Conservation (phyloP, 306 rosid species). For the Lagenaria siceraria region DNA sequence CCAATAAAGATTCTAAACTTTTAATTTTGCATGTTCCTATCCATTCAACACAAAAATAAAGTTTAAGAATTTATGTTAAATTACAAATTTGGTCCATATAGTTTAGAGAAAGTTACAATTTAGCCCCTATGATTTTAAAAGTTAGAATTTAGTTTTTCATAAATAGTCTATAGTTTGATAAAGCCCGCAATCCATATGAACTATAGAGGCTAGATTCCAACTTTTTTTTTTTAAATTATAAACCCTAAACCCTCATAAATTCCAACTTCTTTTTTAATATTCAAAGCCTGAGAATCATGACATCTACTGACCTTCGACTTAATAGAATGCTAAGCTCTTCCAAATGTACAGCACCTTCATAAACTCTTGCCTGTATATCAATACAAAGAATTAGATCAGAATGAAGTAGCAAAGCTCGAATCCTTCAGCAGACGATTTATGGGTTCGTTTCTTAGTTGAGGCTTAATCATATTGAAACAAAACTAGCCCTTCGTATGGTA, state of each 20-base stretch:
- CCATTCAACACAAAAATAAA: no score
- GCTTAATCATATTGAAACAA: not conserved
- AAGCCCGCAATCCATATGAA: no score
- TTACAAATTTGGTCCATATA: no score
- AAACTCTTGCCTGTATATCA: constrained; percentile 42
- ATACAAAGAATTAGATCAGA: not conserved
- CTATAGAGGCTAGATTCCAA: no score
- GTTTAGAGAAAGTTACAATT: no score
- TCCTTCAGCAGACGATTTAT: not conserved
- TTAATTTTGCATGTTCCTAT: not conserved
- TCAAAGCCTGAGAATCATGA: not conserved
- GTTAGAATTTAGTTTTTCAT: no score
- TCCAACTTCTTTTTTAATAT: no score
- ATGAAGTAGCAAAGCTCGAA: not conserved
- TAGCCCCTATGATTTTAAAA: no score
- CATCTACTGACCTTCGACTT: constrained; percentile 34
- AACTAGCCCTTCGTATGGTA: not conserved
- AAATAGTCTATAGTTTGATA: no score
- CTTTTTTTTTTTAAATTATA: no score
- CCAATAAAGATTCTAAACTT: not conserved
- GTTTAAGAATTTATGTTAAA: no score
- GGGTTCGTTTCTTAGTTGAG: not conserved
- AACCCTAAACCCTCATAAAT: no score
- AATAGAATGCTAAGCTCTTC: constrained; percentile 62
- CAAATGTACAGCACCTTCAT: constrained; percentile 50